phyloP scores from a whole-genome alignment of 73 alveolate genomes.

The Symbiodinium natans region DNA sequence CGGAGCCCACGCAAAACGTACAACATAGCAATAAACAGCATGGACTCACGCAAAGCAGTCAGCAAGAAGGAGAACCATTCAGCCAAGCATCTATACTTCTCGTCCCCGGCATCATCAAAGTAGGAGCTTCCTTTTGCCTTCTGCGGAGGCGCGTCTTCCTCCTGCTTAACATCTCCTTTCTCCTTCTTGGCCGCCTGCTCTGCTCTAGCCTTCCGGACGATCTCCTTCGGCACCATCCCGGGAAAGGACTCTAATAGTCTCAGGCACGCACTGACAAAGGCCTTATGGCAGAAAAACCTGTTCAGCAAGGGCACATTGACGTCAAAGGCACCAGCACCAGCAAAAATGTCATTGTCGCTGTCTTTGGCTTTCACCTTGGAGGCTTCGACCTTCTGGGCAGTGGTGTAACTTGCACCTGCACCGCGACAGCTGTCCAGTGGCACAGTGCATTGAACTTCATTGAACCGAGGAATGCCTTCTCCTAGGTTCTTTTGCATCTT shows the following conservation, averaged over 20 bases:
- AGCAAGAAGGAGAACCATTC: not conserved
- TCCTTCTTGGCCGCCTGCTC: slow-evolving; percentile 70
- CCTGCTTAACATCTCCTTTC: not conserved
- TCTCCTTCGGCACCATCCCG: slow-evolving; percentile 10
- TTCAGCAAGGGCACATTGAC: slow-evolving; percentile 58
- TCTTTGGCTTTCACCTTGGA: slow-evolving; percentile 72
- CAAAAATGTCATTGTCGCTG: slow-evolving; percentile 87
- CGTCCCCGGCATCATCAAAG: slow-evolving; percentile 88
- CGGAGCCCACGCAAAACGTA: too few species aligned
- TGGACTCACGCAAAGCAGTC: not conserved
- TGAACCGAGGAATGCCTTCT: too few species aligned
- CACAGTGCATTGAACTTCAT: too few species aligned
- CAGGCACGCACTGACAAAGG: too few species aligned
- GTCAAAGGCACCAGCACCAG: slow-evolving; percentile 4
- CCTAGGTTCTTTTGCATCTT: slow-evolving; percentile 11
- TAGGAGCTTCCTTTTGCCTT: not conserved
- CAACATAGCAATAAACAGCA: not conserved
- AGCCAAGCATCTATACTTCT: slow-evolving; percentile 42
- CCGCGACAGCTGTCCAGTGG: too few species aligned
- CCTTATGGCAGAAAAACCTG: too few species aligned
- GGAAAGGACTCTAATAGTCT: too few species aligned
- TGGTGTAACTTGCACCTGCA: slow-evolving; percentile 22
- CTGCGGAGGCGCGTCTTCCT: not conserved
- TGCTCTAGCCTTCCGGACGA: slow-evolving; percentile 79
- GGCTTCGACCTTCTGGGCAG: slow-evolving; percentile 59